Conservation (phyloP, 257 asterid species). For the Salvia rosmarinus region DNA sequence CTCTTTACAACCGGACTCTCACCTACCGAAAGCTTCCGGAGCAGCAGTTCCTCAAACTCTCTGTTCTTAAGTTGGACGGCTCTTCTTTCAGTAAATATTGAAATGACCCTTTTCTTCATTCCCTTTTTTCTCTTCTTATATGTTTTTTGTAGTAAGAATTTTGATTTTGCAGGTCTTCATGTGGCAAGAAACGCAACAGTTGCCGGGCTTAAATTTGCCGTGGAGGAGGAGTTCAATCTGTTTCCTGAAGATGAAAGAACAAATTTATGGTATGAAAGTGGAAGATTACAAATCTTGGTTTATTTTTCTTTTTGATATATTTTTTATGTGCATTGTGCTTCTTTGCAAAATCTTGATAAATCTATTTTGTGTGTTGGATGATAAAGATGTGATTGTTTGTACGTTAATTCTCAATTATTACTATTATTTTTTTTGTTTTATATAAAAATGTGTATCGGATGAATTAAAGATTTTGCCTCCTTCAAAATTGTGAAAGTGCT, state of each 20-base stretch:
- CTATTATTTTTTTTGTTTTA: neutral
- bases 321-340: neutral
- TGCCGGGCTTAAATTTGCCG: constrained; percentile 47
- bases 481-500: constrained; percentile 1
- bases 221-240: constrained; percentile 50
- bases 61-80: constrained; percentile 67
- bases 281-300: neutral
- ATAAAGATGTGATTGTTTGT: neutral
- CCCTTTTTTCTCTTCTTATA: neutral
- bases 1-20: constrained; percentile 28
- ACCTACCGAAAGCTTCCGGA: constrained; percentile 54
- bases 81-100: constrained; percentile 51
- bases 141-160: neutral
- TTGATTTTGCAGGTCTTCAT: constrained; percentile 46
- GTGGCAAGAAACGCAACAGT: constrained; percentile 63
- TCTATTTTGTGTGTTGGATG: constrained; percentile 2
- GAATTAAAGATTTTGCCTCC: neutral
- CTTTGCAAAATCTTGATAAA: constrained; percentile 15
- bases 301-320: neutral
- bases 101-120: constrained; percentile 12
- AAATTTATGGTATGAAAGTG: constrained; percentile 48
- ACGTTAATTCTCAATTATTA: neutral
- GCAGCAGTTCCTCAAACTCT: constrained; percentile 46
- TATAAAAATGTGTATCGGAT: neutral
- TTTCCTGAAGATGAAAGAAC: constrained; percentile 40